phyloP scores from a whole-genome alignment of 2,329 filamentous ascomycete genomes.

The Hymenoscyphus albidus region DNA sequence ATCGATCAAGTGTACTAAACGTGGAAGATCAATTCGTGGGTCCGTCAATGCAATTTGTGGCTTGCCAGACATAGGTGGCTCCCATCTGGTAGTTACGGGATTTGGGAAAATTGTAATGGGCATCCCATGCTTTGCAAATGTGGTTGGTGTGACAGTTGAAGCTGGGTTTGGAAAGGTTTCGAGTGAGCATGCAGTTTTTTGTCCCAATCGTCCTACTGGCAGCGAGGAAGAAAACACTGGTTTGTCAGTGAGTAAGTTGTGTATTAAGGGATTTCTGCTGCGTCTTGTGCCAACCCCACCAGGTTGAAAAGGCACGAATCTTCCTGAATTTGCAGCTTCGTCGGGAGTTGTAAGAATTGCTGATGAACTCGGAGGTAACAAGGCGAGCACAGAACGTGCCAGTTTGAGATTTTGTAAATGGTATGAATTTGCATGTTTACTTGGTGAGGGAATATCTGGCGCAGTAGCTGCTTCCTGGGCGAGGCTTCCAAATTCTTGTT shows the following conservation, averaged over 20 bases:
- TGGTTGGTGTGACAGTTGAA: conserved; percentile 52
- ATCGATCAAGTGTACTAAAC: conserved; percentile 82
- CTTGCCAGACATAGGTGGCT: conserved; percentile 55
- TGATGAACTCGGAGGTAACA: conserved; percentile 81
- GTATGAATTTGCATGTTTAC: conserved; percentile 34
- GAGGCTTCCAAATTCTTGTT: conserved; percentile 26
- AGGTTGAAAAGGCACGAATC: conserved; percentile 34
- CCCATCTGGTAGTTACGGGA: conserved; percentile 63
- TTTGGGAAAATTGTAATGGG: conserved; percentile 80
- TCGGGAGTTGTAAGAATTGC: conserved; percentile 82
- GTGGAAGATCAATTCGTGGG: conserved; percentile 74
- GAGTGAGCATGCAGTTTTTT: conserved; percentile 16
- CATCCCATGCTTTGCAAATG: conserved; percentile 87
- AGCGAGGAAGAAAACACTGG: conserved; percentile 89
- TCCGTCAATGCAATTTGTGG: conserved; percentile 70
- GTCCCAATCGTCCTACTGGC: conserved; percentile 61
- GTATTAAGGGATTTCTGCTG: conserved; percentile 77
- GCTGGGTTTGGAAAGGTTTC: conserved; percentile 31
- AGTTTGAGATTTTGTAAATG: conserved; percentile 72
- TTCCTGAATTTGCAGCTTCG: conserved; percentile 61
- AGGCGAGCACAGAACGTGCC: conserved; percentile 63
- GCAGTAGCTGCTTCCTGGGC: conserved; percentile 7
- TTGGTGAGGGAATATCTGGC: neutral
- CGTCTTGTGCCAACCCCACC: conserved; percentile 49
- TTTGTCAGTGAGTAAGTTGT: conserved; percentile 94